Base-by-base conservation (phyloP, 805 yeast species). In the Candida boleticola region DNA sequence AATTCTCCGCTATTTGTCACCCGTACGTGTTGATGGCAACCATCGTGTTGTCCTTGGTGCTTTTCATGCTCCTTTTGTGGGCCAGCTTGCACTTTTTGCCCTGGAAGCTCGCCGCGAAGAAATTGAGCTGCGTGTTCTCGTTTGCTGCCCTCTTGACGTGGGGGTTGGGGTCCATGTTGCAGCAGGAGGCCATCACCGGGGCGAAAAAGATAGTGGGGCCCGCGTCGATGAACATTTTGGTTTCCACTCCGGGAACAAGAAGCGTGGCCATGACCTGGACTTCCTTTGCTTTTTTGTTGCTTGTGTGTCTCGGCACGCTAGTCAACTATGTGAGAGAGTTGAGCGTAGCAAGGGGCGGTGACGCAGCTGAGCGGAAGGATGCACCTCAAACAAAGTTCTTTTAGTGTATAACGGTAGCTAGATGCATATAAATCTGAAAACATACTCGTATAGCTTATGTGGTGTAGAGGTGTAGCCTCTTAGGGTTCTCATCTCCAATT, bases 101-200 rank as follows among this genome's bases (percentile, higher is more conserved):
- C 3, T 61, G 66, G 13, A 63, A 60, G 30, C 18, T 22, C 2
- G 14, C 55, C 37, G 34, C 67, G 54, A 21, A 40, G 50, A 44
- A 61, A 49, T 40, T 50, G 52, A 21, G 55, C 52, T 39, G 54
- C 66, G 45, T 49, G 51, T 4, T 74, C 21, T 60, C 74, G 16
- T 57, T 68, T 0, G 44, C 63, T 0, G 49, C 68, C 36, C 64
- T 71, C 4, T 54, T 81, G 3, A 33, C 80, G 2, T 81, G 85
- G 84, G 86, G 85, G 0, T 59, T 80, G 22, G 85, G 85, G 2
- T 68, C 85, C 0, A 80, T 82, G 76, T 73, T 85, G 66, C 73
- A 74, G 38, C 80, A 79, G 50, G 79, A 81, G 39, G 83, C 84
- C 0, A 68, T 72, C 0, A 64, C 63, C 29, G 62, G 82, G 2